Evolutionary conservation across 2,329 filamentous ascomycete genomes (phyloP).

Genomic region (Beauveria medogensis): DNA sequence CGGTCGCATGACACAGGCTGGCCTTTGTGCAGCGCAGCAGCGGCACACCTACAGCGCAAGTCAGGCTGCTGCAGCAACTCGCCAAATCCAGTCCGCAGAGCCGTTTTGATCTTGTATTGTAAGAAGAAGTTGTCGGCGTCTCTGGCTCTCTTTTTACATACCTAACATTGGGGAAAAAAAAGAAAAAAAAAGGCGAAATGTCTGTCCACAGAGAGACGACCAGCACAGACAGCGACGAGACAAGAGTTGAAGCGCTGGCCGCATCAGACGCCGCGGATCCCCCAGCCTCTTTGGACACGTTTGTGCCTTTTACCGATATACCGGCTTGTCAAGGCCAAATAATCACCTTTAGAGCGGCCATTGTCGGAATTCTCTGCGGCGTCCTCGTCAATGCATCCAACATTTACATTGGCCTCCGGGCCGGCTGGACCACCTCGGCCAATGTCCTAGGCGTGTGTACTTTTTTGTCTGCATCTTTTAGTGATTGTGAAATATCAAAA

Average conservation of each 20-base stretch:
- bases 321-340: neutral
- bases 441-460: neutral
- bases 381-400: conserved; percentile 9
- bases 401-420: conserved; percentile 6
- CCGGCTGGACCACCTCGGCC: conserved; percentile 6
- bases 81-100: neutral
- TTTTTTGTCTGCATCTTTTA: neutral
- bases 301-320: neutral
- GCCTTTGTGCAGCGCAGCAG: neutral
- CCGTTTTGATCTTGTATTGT: too few species aligned
- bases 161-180: too few species aligned
- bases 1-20: neutral
- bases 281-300: neutral
- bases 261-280: neutral
- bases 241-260: neutral
- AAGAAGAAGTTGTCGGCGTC: too few species aligned
- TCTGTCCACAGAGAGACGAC: neutral
- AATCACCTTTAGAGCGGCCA: neutral
- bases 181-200: neutral
- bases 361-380: conserved; percentile 1
- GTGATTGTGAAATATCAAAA: too few species aligned
- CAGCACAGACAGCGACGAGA: conserved; percentile 1
- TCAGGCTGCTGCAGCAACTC: neutral
- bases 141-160: too few species aligned
- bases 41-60: neutral